Evolutionary conservation across 306 rosid species (phyloP), one percentile per base, ranked within the genome.

Genomic region (Malus fusca): DNA sequence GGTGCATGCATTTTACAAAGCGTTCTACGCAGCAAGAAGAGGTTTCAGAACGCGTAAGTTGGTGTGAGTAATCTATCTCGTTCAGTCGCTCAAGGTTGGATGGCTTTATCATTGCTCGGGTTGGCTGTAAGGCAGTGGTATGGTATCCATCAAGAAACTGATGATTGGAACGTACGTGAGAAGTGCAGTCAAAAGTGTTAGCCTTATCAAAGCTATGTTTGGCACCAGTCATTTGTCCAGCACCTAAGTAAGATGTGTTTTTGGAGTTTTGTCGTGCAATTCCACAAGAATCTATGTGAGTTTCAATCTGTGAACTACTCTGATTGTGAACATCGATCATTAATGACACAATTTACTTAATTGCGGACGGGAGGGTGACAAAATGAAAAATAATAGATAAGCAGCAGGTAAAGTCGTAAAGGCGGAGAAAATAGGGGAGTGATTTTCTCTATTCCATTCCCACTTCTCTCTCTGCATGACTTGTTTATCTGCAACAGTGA

Each of bases 91-190:
- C 85, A 80, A n/a, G n/a, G n/a, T n/a, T n/a, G n/a, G n/a, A n/a
- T 44, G 84, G 81, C 4, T 66, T 80, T 26, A 17, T 73, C 56
- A 80, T 76, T 25, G 74, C 81, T 42, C 65, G 81, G 28, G 78
- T 79, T 48, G 87, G 87, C 30, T 83, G 84, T 81, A 79, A 76
- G 79, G 84, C 84, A 48, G 79, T 75, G 81, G 56, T 83, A 79
- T 66, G 81, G 46, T 83, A 28, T 76, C 71, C 3, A 19, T 83
- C 26, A 79, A 79, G 78, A 76, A 70, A 71, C 69, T 76, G 4
- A 79, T 73, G 31, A 70, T 77, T 63, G 81, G 81, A 15, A 83
- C 71, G 71, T 10, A 46, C 4, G 15, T 48, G 42, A 69, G 60
- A 48, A 17, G 40, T 69, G 61, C 60, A 4, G 14, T 26, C 25